Percentiles rank a stretch among this genome's conserved stretches.
Evolutionary conservation across 2,329 filamentous ascomycete genomes (phyloP).

Genomic region (Penicillium griseofulvum): DNA sequence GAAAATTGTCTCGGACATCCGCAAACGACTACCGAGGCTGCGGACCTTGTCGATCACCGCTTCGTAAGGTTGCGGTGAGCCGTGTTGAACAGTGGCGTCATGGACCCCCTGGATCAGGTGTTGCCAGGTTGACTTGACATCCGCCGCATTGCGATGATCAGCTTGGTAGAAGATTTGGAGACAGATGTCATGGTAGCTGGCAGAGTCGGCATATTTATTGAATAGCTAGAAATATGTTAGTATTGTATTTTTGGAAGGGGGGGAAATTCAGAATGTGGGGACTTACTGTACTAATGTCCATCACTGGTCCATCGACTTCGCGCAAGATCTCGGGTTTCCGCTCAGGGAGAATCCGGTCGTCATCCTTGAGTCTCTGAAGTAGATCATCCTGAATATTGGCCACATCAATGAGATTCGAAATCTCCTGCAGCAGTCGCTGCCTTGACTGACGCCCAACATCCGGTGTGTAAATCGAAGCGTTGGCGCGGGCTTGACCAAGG

Average conservation of each 20-base stretch:
- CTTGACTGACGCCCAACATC: conserved; percentile 76
- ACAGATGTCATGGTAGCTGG: conserved; percentile 89
- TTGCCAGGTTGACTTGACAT: conserved; percentile 82
- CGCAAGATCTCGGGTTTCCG: conserved; percentile 63
- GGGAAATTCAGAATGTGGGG: no score
- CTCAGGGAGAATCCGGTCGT: conserved; percentile 65
- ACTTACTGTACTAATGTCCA: conserved; percentile 72
- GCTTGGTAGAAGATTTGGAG: conserved; percentile 88
- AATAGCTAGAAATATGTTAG: conserved; percentile 63
- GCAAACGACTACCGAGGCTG: conserved; percentile 55
- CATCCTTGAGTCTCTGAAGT: conserved; percentile 70
- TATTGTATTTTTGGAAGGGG: not conserved
- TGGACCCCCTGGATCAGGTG: conserved; percentile 74
- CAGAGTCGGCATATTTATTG: conserved; percentile 86
- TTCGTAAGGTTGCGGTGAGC: conserved; percentile 47
- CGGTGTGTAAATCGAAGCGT: conserved; percentile 78
- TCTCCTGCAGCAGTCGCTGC: conserved; percentile 79
- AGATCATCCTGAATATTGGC: conserved; percentile 95
- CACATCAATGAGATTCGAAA: conserved; percentile 83
- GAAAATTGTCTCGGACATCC: conserved; percentile 56
- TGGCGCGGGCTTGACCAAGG: conserved; percentile 85
- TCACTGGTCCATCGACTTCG: conserved; percentile 73
- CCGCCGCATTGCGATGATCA: conserved; percentile 82
- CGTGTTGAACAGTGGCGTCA: conserved; percentile 48
- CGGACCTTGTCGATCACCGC: conserved; percentile 55